Percentiles rank a stretch among this genome's conserved stretches.
Conservation (phyloP, 768 basidiomycete species). For the Lentinula aciculospora region DNA sequence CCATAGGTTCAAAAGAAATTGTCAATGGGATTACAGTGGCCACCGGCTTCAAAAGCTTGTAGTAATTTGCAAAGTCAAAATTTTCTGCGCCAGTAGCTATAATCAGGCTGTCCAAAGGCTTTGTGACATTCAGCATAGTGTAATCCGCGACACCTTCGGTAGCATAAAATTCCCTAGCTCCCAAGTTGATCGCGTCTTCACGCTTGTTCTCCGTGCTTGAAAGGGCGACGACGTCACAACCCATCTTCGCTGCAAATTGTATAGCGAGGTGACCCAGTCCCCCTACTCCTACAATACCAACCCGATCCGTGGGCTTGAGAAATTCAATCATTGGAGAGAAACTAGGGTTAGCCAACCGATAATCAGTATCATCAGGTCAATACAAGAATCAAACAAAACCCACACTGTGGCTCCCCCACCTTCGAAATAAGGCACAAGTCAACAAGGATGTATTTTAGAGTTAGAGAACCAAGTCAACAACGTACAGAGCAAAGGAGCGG, state of each 20-base stretch:
- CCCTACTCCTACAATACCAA: slow-evolving; percentile 27
- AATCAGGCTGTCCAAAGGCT: slow-evolving; percentile 22
- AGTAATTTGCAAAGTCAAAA: slow-evolving; percentile 12
- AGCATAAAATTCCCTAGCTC: slow-evolving; percentile 29
- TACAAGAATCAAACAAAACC: not conserved
- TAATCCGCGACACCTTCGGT: slow-evolving; percentile 17
- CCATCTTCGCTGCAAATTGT: slow-evolving; percentile 33
- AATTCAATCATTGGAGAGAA: slow-evolving; percentile 19
- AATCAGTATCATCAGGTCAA: not conserved
- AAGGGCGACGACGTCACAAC: slow-evolving; percentile 29
- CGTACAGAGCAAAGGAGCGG: slow-evolving; percentile 30
- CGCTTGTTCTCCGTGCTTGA: slow-evolving; percentile 26
- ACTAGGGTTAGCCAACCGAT: not conserved
- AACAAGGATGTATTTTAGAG: not conserved
- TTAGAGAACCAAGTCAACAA: too few species aligned
- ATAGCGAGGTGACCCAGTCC: slow-evolving; percentile 33
- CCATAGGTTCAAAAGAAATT: slow-evolving; percentile 15
- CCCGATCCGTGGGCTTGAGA: slow-evolving; percentile 23
- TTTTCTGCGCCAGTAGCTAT: slow-evolving; percentile 20
- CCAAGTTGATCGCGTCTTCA: slow-evolving; percentile 24
- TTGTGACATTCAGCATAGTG: slow-evolving; percentile 18
- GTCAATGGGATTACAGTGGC: slow-evolving; percentile 22
- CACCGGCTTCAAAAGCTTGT: slow-evolving; percentile 19
- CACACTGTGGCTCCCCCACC: slow-evolving; percentile 24
- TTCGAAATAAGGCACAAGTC: not conserved